phyloP scores from a whole-genome alignment of 371 early-diverging fungal species.

The Mucor velutinosus region DNA sequence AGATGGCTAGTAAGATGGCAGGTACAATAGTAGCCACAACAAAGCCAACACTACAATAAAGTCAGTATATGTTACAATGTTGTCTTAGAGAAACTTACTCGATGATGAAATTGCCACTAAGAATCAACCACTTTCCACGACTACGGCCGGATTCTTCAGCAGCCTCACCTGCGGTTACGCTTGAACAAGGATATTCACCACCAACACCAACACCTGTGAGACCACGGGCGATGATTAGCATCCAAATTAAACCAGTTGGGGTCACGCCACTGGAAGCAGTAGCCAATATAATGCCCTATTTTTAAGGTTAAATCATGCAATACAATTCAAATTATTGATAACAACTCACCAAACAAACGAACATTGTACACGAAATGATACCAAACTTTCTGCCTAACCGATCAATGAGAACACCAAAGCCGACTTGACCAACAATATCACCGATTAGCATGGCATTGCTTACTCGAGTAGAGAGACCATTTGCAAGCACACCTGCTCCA shows the following conservation, averaged over 20 bases:
- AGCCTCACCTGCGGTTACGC: slow-evolving; percentile 59
- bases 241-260: slow-evolving; percentile 54
- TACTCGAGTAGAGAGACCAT: slow-evolving; percentile 31
- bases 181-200: slow-evolving; percentile 57
- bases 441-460: slow-evolving; percentile 46
- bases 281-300: slow-evolving; percentile 41
- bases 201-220: slow-evolving; percentile 53
- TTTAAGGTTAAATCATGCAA: not conserved
- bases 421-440: slow-evolving; percentile 46
- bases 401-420: slow-evolving; percentile 40
- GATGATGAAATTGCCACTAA: slow-evolving; percentile 48
- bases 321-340: not conserved
- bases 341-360: slow-evolving; percentile 32
- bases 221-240: slow-evolving; percentile 57
- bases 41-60: slow-evolving; percentile 47
- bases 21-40: slow-evolving; percentile 53
- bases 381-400: slow-evolving; percentile 48
- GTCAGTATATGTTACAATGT: slow-evolving; percentile 22
- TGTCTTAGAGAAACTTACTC: not conserved
- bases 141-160: slow-evolving; percentile 56
- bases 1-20: slow-evolving; percentile 48
- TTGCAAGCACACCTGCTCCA: slow-evolving; percentile 30
- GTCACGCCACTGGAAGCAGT: slow-evolving; percentile 38
- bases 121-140: slow-evolving; percentile 52
- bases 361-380: slow-evolving; percentile 31